Base-by-base conservation (phyloP, 306 rosid genomes). In the Begonia masoniana region DNA sequence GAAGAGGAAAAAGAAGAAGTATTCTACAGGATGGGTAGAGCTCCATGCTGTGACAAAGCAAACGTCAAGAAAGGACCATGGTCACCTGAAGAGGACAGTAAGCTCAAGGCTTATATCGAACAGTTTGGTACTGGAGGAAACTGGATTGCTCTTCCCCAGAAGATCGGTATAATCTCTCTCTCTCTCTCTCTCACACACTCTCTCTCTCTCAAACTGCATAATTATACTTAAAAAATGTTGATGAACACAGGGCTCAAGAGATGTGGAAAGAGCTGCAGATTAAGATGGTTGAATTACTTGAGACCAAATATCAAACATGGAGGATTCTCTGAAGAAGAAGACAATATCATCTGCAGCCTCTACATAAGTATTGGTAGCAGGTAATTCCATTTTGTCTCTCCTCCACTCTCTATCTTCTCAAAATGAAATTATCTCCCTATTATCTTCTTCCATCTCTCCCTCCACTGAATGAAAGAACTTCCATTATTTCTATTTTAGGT, bases 121-220 rank as follows among this genome's bases (percentile, higher is more conserved):
- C 57, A 72, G 10, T 55, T 75, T 65, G 99, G 99, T 61, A 92
- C 99, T n/a, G 99, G 96, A 9, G 81, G 88, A 51, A 92, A 92
- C 73, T 92, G 99, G 99, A 92, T 92, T 76, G 99, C 96, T 59
- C 99, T 92, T 74, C 99, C 99, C 53, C 99, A 86, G 58, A 92
- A 92, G 78, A 74, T 92, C 58, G 99, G 99, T 92, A 71, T n/a
- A 50, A 5, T 1, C 7, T 10, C 26, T 50, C 23, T 47, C 35
- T 9, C 3, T 10, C 12, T 61, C 10, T 14, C 8, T 52, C 23
- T 52, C 11, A 2, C 31, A 2, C 31, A 2, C 31, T 24, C 31
- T 24, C 36, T 26, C 36, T 4, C 5, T 26, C 36, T 26, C 36
- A 26, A 26, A 26, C 36, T 26, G 7, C 36, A 26, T 26, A 26